Evolutionary conservation across 225 moss, liverwort and hornwort genomes (phyloP), one percentile per base, ranked within the genome.

Genomic region (Antitrichia curtipendula): DNA sequence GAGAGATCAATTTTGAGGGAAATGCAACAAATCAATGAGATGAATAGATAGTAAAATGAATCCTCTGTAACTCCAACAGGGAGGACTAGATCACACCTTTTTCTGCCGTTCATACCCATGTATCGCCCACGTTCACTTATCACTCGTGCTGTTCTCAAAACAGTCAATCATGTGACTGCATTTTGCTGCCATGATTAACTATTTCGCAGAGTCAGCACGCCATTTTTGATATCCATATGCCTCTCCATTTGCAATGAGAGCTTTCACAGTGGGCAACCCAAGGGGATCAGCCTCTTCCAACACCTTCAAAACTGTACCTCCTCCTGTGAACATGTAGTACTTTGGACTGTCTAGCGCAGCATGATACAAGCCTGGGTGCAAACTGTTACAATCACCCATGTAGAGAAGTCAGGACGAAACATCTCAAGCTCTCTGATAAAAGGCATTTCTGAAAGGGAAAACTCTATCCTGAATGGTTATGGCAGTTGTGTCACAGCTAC

Each of bases 241-340:
- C 80, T 95, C 89, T 24, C 93, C 95, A 79, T 95, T 97, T 43
- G 92, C 90, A 69, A 97, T 94, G 45, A 97, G 94, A 45, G 97
- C 97, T 90, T 96, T 93, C 38, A 97, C 97, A 52, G 95, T 95
- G 43, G 96, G 95, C 92, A 97, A 88, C 61, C 92, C 93, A 31
- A 95, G 92, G 81, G 95, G 97, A 86, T 96, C 93, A 7, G 95
- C 96, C 87, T 97, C 95, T 56, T 97, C 96, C 84, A 97, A 61
- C 27, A 97, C 97, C 88, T 96, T 97, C 93, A 97, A 90, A 65
- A 97, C 95, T n/a, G 95, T 95, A 82, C 97, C 96, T 89, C 95
- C 97, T 85, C 96, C 96, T 3, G 96, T 97, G 89, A 97, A 96
- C 91, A 97, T 93, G 89, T 97, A 97, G 89, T 97, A 96, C 62